Conservation (phyloP, 2,329 filamentous ascomycete genomes). For the Ophiostoma montium region DNA sequence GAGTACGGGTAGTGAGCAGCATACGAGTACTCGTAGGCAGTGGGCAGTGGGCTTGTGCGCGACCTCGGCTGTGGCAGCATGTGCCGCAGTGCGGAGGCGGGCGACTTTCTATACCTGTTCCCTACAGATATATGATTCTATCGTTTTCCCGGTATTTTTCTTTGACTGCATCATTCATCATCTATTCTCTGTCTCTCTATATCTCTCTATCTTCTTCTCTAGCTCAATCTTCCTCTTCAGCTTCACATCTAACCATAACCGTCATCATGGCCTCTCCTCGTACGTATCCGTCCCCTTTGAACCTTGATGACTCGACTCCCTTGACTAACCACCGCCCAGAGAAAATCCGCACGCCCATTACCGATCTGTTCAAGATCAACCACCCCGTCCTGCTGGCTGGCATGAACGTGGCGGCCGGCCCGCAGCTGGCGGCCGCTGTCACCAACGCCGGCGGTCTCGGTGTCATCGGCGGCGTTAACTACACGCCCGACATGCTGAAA, state of each 20-base stretch:
- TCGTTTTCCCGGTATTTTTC: not conserved
- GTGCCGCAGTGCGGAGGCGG: slow-evolving; percentile 9
- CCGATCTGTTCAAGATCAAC: slow-evolving; percentile 95
- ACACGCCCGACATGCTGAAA: slow-evolving; percentile 91
- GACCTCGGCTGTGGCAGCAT: slow-evolving; percentile 16
- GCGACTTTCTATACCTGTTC: not conserved
- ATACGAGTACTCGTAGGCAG: too few species aligned
- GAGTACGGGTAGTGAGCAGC: too few species aligned
- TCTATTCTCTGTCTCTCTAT: not conserved
- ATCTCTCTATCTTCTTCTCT: not conserved
- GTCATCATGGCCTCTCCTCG: slow-evolving; percentile 63
- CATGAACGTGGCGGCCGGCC: slow-evolving; percentile 98
- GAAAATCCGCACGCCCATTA: slow-evolving; percentile 79
- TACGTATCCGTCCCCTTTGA: slow-evolving; percentile 30
- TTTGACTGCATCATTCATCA: not conserved
- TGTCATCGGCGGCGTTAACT: slow-evolving; percentile 89
- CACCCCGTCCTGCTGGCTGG: slow-evolving; percentile 91
- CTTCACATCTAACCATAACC: not conserved
- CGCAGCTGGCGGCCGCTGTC: slow-evolving; percentile 89
- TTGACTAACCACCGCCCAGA: slow-evolving; percentile 35
- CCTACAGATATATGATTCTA: too few species aligned
- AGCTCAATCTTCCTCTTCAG: not conserved
- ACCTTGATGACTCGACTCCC: too few species aligned
- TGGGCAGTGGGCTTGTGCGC: not conserved
- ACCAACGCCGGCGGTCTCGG: slow-evolving; percentile 93